A percentile compares a stretch with the other conserved stretches of the same genome.
Conservation (phyloP, 2,329 filamentous ascomycete species). For the Monilinia laxa region DNA sequence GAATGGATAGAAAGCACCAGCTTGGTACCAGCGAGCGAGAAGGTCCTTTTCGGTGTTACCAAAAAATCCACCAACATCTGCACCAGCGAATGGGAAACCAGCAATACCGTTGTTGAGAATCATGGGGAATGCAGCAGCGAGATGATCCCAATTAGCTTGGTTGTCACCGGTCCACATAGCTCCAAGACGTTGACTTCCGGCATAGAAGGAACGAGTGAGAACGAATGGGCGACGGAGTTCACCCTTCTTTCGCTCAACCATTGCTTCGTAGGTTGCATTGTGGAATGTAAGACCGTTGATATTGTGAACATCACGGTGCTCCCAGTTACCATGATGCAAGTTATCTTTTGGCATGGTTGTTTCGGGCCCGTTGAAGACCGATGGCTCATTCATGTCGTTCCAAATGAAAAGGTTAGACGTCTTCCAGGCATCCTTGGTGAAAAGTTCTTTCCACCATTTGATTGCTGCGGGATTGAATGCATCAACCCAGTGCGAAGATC, state of each 20-base stretch:
- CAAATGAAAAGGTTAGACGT: constrained; percentile 93
- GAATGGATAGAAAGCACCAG: constrained; percentile 95
- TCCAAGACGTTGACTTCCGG: constrained; percentile 83
- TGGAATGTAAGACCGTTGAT: constrained; percentile 92
- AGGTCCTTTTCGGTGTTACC: constrained; percentile 94
- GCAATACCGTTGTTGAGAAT: constrained; percentile 87
- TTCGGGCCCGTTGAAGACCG: constrained; percentile 97
- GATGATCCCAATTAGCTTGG: constrained; percentile 86
- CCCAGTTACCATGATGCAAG: constrained; percentile 85
- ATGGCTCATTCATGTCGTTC: constrained; percentile 99
- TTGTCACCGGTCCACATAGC: constrained; percentile 99
- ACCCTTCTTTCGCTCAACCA: constrained; percentile 81
- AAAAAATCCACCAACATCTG: constrained; percentile 97
- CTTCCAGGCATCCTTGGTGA: constrained; percentile 85
- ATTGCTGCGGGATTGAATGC: constrained; percentile 90
- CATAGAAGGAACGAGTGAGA: constrained; percentile 87
- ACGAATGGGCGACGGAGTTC: constrained; percentile 86
- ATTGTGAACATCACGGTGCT: constrained; percentile 96
- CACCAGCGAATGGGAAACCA: constrained; percentile 90
- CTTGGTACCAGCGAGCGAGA: constrained; percentile 92
- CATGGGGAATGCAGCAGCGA: constrained; percentile 91
- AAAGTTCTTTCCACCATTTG: constrained; percentile 87
- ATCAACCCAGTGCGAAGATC: constrained; percentile 94
- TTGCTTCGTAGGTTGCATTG: constrained; percentile 86
- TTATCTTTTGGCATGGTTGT: constrained; percentile 99